These are phyloP conservation scores for Trichoderma sp. DNA, from an alignment of 2,329 filamentous ascomycete species.

Conservation along the genomic window DNA sequence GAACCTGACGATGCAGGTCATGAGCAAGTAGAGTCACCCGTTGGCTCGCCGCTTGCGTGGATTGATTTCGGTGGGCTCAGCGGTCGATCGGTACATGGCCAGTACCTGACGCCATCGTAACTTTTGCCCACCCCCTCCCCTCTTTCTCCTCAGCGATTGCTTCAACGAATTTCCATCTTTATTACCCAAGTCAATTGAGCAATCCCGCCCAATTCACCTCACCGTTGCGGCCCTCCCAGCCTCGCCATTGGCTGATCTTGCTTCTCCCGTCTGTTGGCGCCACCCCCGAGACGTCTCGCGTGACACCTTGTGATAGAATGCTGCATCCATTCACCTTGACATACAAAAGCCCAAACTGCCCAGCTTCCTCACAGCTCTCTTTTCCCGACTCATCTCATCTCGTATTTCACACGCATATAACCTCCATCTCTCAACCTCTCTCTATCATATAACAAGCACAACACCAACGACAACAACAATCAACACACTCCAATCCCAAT, in stretches of 20 bases:
- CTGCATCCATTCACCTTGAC: neutral
- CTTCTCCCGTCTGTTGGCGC: slow-evolving; percentile 12
- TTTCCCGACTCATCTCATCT: neutral
- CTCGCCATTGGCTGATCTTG: neutral
- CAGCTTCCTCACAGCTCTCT: neutral
- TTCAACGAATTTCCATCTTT: neutral
- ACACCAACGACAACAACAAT: neutral
- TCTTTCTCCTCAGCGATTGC: neutral
- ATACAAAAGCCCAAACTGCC: slow-evolving; percentile 19
- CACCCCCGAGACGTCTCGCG: slow-evolving; percentile 27
- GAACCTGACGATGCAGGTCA: neutral
- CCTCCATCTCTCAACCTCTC: neutral
- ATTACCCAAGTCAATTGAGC: neutral
- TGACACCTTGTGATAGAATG: slow-evolving; percentile 27
- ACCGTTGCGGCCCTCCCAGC: neutral
- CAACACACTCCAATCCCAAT: neutral
- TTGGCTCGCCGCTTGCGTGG: neutral
- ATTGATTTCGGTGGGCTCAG: neutral
- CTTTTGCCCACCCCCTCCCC: neutral
- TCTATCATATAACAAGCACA: neutral
- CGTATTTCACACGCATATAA: neutral
- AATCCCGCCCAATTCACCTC: neutral
- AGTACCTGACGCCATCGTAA: neutral
- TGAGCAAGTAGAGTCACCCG: neutral
- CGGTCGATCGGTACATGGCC: neutral